phyloP scores from a whole-genome alignment of 2,329 filamentous ascomycete genomes.

The Alternaria consortialis region DNA sequence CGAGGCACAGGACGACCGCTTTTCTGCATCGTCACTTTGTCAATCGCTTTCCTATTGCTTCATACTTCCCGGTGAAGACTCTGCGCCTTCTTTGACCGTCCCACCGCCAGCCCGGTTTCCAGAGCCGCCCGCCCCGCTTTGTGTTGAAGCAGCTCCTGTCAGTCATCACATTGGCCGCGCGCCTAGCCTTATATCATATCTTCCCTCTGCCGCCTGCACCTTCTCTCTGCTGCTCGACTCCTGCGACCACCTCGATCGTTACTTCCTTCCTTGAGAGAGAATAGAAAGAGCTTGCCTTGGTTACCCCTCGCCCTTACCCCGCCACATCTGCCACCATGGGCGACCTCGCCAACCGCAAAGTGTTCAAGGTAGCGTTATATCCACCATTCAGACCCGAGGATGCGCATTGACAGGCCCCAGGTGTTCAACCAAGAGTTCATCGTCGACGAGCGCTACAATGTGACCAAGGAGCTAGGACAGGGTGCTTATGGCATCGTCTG shows the following conservation, averaged over 20 bases:
- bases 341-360: slow-evolving; percentile 76
- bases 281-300: slow-evolving; percentile 59
- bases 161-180: slow-evolving; percentile 42
- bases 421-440: slow-evolving; percentile 99
- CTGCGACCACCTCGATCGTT: slow-evolving; percentile 8
- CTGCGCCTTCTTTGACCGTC: slow-evolving; percentile 21
- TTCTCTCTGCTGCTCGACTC: slow-evolving; percentile 17
- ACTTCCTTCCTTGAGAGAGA: not conserved
- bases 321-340: slow-evolving; percentile 57
- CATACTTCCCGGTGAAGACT: slow-evolving; percentile 24
- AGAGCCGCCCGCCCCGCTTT: slow-evolving; percentile 33
- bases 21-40: slow-evolving; percentile 24
- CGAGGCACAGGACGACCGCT: slow-evolving; percentile 30
- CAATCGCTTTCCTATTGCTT: slow-evolving; percentile 26
- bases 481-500: slow-evolving; percentile 99
- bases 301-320: slow-evolving; percentile 5
- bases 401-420: slow-evolving; percentile 14
- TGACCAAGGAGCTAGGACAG: slow-evolving; percentile 98
- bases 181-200: slow-evolving; percentile 40
- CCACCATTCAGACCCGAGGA: not conserved
- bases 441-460: slow-evolving; percentile 96
- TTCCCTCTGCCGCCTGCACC: slow-evolving; percentile 26
- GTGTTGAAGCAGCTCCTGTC: slow-evolving; percentile 21
- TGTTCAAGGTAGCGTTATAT: slow-evolving; percentile 38
- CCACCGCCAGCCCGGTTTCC: slow-evolving; percentile 26